phyloP scores from a whole-genome alignment of 768 basidiomycete genomes.

The Cubamyces lactineus region DNA sequence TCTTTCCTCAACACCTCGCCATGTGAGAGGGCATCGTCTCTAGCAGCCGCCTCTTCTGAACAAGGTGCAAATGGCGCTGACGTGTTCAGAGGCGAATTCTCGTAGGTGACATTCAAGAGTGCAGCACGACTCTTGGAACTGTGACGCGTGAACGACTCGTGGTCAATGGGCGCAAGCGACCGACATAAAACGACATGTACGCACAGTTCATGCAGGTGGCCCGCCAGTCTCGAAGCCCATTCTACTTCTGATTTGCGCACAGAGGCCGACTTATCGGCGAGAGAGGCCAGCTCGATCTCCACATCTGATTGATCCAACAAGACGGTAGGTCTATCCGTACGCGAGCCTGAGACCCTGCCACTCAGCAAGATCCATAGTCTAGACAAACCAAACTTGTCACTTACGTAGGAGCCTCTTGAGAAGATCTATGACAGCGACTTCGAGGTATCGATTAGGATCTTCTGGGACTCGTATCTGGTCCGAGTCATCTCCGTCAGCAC shows the following conservation, averaged over 20 bases:
- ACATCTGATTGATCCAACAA: conserved; percentile 22
- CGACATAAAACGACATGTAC: not conserved
- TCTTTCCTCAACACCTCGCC: conserved; percentile 10
- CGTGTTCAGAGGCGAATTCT: conserved; percentile 27
- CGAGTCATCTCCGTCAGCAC: too few relatives aligned
- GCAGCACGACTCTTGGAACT: conserved; percentile 10
- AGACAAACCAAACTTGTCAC: not conserved
- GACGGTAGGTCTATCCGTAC: conserved; percentile 17
- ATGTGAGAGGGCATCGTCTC: not conserved
- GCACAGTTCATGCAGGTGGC: conserved; percentile 12
- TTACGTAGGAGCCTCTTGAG: conserved; percentile 21
- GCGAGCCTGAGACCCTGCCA: not conserved
- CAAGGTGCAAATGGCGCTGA: conserved; percentile 25
- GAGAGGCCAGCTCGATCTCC: conserved; percentile 3
- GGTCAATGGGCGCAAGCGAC: too few relatives aligned
- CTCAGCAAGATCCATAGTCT: not conserved
- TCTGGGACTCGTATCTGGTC: not conserved
- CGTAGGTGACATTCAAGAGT: conserved; percentile 20
- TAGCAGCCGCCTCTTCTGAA: not conserved
- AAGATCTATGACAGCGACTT: conserved; percentile 7
- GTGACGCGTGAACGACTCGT: not conserved
- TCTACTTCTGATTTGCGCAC: conserved; percentile 9
- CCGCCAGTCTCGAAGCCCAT: conserved; percentile 11
- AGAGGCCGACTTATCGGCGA: not conserved
- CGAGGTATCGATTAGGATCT: not conserved